Conservation (phyloP, 371 early-diverging fungal genomes). For the Nematocida sp. region DNA sequence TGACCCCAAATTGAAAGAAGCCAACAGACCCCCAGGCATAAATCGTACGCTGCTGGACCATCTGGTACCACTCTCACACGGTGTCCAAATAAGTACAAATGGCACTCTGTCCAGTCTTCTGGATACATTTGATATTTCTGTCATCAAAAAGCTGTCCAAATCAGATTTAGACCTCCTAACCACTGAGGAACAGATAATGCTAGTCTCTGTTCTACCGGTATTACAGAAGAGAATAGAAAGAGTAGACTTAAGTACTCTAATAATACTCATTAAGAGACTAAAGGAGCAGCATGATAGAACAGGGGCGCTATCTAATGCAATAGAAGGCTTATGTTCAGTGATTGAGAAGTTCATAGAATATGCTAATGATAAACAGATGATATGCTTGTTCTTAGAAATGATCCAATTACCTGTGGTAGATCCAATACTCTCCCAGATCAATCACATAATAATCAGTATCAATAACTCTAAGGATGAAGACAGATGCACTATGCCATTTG, state of each 20-base stretch:
- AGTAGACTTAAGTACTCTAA: neutral
- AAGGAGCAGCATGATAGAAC: neutral
- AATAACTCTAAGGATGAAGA: neutral
- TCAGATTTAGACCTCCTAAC: too few relatives aligned
- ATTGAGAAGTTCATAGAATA: slow-evolving; percentile 22
- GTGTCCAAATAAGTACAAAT: too few relatives aligned
- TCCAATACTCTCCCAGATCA: slow-evolving; percentile 28
- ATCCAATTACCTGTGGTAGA: slow-evolving; percentile 18
- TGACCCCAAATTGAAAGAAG: too few relatives aligned
- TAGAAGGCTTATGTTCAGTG: slow-evolving; percentile 8
- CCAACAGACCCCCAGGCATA: too few relatives aligned
- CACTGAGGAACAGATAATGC: too few relatives aligned
- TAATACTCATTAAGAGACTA: neutral
- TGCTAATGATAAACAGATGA: neutral
- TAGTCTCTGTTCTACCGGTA: too few relatives aligned
- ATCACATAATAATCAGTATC: slow-evolving; percentile 10
- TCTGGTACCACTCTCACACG: too few relatives aligned
- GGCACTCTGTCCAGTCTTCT: too few relatives aligned
- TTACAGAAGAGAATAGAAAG: neutral
- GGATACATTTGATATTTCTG: too few relatives aligned
- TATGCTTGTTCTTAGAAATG: slow-evolving; percentile 1
- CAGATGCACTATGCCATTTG: neutral
- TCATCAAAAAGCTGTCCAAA: too few relatives aligned
- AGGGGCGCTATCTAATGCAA: neutral
- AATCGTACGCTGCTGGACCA: too few relatives aligned